Conservation (phyloP, 495 filamentous ascomycete genomes). For the Aspergillus conjunctus region DNA sequence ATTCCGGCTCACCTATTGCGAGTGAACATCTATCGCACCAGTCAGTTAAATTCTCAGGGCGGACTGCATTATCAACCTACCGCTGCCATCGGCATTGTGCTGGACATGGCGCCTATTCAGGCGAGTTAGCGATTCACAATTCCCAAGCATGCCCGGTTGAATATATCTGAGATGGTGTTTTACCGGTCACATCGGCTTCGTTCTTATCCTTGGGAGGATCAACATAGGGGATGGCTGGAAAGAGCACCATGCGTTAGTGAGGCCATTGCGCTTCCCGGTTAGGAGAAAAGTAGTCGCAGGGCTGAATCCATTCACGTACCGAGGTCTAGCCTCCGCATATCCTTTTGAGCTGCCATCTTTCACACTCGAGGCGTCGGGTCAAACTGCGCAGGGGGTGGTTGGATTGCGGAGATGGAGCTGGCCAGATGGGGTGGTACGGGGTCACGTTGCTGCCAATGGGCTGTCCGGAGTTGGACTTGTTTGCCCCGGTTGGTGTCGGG, state of each 20-base stretch:
- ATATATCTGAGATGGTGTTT: constrained; percentile 7
- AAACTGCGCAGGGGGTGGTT: not conserved
- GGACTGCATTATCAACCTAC: constrained; percentile 45
- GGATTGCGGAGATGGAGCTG: not conserved
- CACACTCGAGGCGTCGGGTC: not conserved
- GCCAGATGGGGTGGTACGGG: not conserved
- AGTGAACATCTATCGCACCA: constrained; percentile 70
- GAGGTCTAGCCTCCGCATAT: constrained; percentile 83
- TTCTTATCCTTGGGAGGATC: constrained; percentile 58
- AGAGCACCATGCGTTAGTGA: constrained; percentile 25
- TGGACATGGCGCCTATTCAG: constrained; percentile 68
- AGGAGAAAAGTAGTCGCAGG: not conserved
- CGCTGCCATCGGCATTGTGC: constrained; percentile 89
- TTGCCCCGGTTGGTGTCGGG: not conserved
- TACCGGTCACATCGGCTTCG: constrained; percentile 58
- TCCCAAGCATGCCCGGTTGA: not conserved
- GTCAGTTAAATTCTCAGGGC: constrained; percentile 23
- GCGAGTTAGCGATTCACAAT: constrained; percentile 20
- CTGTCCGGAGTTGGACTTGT: too few species aligned
- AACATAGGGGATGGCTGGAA: constrained; percentile 63
- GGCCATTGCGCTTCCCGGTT: not conserved
- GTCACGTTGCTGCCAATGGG: too few species aligned
- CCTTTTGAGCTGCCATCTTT: constrained; percentile 74
- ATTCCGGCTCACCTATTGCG: constrained; percentile 69
- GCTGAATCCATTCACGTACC: constrained; percentile 53